Evolutionary conservation across 1,284 basidiomycete genomes (phyloP).

Genomic region (Trichosporon faecale): DNA sequence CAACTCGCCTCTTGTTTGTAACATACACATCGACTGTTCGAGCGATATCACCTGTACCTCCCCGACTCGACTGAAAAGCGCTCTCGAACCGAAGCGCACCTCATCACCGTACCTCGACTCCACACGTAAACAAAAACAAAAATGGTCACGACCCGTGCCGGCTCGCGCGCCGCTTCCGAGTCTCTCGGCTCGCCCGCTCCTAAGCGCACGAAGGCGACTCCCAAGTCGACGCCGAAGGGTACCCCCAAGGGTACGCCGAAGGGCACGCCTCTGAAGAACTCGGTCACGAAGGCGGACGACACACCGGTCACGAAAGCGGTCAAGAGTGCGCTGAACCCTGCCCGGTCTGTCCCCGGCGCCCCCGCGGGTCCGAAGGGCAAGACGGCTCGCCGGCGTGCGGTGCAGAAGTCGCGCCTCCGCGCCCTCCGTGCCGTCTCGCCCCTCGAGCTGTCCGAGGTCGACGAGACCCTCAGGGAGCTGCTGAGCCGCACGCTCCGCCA

Average conservation of each 20-base stretch:
- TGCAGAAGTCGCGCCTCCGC: slow-evolving; percentile 16
- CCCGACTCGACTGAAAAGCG: too few species aligned
- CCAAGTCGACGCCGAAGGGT: slow-evolving; percentile 4
- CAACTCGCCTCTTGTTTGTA: not conserved
- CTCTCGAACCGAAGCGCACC: too few species aligned
- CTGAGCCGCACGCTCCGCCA: not conserved
- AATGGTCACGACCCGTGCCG: slow-evolving; percentile 22
- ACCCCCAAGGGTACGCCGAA: not conserved
- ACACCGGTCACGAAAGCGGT: not conserved
- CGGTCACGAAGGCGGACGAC: not conserved
- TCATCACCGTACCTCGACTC: not conserved
- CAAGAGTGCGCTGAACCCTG: not conserved
- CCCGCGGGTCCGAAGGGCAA: not conserved
- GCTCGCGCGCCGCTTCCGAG: slow-evolving; percentile 19
- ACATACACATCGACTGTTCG: too few species aligned
- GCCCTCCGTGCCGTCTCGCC: slow-evolving; percentile 9
- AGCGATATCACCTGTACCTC: too few species aligned
- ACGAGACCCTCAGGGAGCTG: not conserved
- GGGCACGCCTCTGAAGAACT: not conserved
- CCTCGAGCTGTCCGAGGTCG: not conserved
- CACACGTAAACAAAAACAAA: not conserved
- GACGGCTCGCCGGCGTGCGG: slow-evolving; percentile 13
- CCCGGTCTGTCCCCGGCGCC: not conserved
- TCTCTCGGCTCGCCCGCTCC: slow-evolving; percentile 12
- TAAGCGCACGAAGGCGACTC: not conserved